Conservation (phyloP, 345 rosid species). For the Carallia brachiata region DNA sequence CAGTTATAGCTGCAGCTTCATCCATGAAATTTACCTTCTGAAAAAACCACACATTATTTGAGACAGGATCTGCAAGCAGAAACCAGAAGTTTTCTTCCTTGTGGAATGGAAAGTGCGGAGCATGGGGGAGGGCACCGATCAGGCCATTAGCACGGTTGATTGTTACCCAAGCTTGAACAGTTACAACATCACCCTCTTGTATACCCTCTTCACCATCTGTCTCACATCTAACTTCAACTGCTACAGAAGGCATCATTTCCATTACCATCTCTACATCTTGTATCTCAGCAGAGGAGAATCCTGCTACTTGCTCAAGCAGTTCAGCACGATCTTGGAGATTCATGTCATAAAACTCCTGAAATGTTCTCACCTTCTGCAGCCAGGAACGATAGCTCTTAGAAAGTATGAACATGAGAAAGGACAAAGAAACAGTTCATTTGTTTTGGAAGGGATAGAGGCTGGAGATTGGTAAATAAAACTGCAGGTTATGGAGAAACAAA, state of each 20-base stretch:
- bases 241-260: constrained; percentile 88
- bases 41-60: constrained; percentile 88
- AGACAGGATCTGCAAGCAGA: constrained; percentile 69
- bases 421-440: background rate
- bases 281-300: constrained; percentile 63
- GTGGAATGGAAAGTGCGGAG: constrained; percentile 82
- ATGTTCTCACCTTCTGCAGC: constrained; percentile 85
- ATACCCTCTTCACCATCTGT: constrained; percentile 98
- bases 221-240: constrained; percentile 80
- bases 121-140: constrained; percentile 80
- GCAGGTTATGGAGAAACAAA: background rate
- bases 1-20: constrained; percentile 68
- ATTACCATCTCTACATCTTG: constrained; percentile 79
- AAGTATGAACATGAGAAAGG: constrained; percentile 9
- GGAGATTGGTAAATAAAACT: background rate
- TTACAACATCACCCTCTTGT: constrained; percentile 89
- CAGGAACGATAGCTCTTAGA: background rate
- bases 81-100: constrained; percentile 97
- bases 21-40: constrained; percentile 96
- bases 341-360: constrained; percentile 84
- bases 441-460: background rate
- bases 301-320: constrained; percentile 71
- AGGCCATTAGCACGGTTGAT: constrained; percentile 80
- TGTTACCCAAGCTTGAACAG: constrained; percentile 84
- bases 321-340: constrained; percentile 64